Evolutionary conservation across 2,329 filamentous ascomycete species (phyloP), one percentile per base, ranked within the genome.

Genomic region (Cadophora malorum): DNA sequence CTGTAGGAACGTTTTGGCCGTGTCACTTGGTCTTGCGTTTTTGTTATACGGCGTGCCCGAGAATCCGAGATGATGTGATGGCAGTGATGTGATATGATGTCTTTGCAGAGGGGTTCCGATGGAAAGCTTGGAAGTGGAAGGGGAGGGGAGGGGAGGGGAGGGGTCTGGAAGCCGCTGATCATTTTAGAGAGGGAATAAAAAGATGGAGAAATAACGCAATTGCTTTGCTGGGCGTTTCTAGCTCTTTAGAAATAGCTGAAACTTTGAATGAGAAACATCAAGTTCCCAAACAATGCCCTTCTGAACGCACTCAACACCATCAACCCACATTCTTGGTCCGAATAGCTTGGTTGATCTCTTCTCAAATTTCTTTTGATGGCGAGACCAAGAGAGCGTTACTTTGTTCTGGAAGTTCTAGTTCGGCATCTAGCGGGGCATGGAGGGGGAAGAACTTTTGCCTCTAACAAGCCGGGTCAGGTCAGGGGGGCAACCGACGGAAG

Each of bases 11-110:
- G 35, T 4, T 38, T 14, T 10, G 35, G 8, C 35, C 35, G 64
- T 61, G 58, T 66, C 38, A 66, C 49, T 66, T 3, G 31, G 59
- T 53, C 45, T 49, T 49, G 19, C 21, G n/a, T 21, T 49, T 49
- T 21, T 45, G 41, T 45, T 45, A 12, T 21, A 66, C 61, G 65
- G 65, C 52, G 35, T 59, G 41, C 58, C 65, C 60, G 65, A 67
- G 19, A 62, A 21, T 47, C 52, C 23, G 47, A 33, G 35, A 28
- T 16, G 23, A 14, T 66, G 45, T 49, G 45, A 49, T 49, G 41
- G 41, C 12, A 45, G 4, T 45, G 41, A 45, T 16, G 41, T 45
- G 35, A 45, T 45, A 12, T 33, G 12, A 35, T 53, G 52, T 55
- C 52, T 33, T 33, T 21, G 41, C 16, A 16, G 41, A 45, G 41